Conservation (phyloP, 2,329 filamentous ascomycete genomes). For the Sporothrix sp. region DNA sequence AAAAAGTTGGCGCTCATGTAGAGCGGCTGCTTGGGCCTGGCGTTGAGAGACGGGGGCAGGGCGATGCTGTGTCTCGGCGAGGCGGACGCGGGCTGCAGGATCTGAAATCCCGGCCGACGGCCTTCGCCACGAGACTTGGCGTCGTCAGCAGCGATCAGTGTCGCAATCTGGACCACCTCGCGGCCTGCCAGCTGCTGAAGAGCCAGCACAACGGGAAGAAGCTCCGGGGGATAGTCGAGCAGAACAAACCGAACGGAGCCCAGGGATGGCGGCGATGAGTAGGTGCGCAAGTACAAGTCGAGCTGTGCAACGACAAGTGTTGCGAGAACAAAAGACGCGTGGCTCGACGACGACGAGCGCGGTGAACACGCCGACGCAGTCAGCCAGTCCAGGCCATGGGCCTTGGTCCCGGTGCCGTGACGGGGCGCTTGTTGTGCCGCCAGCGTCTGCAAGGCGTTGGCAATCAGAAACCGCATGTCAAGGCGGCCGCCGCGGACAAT, state of each 20-base stretch:
- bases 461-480: conserved; percentile 53
- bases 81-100: neutral
- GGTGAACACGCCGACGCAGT: conserved; percentile 32
- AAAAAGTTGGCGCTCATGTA: conserved; percentile 42
- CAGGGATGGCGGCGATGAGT: conserved; percentile 20
- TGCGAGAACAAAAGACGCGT: conserved; percentile 36
- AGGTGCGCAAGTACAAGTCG: conserved; percentile 47
- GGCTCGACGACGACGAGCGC: neutral
- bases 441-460: conserved; percentile 50
- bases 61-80: neutral
- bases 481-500: conserved; percentile 44
- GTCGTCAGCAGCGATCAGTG: conserved; percentile 32
- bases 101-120: neutral
- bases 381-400: conserved; percentile 23
- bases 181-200: conserved; percentile 48
- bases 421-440: conserved; percentile 31
- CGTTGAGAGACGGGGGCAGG: neutral
- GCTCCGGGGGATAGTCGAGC: conserved; percentile 47
- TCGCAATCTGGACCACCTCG: conserved; percentile 48
- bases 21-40: conserved; percentile 21
- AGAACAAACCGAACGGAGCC: conserved; percentile 45
- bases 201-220: conserved; percentile 47
- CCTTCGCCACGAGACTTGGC: neutral
- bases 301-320: conserved; percentile 50
- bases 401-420: neutral